Conservation (phyloP, 2,329 filamentous ascomycete genomes). For the Diaporthe nobilis region DNA sequence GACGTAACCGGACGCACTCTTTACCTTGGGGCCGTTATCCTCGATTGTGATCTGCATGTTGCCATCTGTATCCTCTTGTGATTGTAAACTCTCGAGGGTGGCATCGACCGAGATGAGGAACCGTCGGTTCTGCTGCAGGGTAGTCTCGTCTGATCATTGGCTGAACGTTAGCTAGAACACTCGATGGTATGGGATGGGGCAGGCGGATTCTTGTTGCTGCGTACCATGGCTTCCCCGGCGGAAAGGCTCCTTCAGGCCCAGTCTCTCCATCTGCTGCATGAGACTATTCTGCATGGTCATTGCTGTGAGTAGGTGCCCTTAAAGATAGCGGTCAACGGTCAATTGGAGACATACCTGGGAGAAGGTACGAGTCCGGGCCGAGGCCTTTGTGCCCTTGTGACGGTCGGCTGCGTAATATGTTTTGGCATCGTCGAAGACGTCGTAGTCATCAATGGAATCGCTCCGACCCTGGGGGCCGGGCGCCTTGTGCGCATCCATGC, state of each 20-base stretch:
- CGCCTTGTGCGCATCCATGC: conserved; percentile 34
- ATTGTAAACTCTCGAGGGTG: conserved; percentile 83
- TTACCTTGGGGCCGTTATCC: conserved; percentile 90
- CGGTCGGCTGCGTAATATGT: conserved; percentile 73
- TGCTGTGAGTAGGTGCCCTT: conserved; percentile 48
- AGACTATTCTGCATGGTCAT: conserved; percentile 62
- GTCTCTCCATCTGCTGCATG: conserved; percentile 66
- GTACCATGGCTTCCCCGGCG: conserved; percentile 72
- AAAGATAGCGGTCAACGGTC: background rate
- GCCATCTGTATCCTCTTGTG: conserved; percentile 91
- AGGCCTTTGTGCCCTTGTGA: conserved; percentile 61
- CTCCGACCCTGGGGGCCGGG: conserved; percentile 36
- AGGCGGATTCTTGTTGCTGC: conserved; percentile 39
- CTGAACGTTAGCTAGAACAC: conserved; percentile 29
- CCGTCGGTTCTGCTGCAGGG: conserved; percentile 75
- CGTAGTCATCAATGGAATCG: conserved; percentile 61
- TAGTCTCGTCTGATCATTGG: conserved; percentile 76
- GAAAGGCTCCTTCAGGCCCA: conserved; percentile 68
- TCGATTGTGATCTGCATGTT: conserved; percentile 99
- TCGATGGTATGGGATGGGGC: background rate
- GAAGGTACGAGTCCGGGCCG: conserved; percentile 68
- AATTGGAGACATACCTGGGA: conserved; percentile 62
- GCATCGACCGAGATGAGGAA: conserved; percentile 90
- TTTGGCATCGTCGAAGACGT: conserved; percentile 69
- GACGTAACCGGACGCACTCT: conserved; percentile 18